A percentile compares a stretch with the other conserved stretches of the same genome.
Evolutionary conservation across 805 yeast species (phyloP).

Genomic region (Saturnispora diversa): DNA sequence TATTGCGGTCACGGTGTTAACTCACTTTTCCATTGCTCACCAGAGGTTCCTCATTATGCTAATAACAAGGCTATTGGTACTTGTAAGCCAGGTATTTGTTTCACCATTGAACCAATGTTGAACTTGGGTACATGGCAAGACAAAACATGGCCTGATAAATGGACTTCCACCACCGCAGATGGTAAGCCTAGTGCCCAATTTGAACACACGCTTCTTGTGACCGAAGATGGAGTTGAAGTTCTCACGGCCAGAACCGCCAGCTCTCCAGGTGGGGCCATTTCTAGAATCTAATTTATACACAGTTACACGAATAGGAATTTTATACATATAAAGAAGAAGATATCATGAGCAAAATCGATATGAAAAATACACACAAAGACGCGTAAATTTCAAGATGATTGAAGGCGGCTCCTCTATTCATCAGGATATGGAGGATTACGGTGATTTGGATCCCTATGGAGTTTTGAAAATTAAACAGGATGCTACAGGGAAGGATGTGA

Average conservation of each 20-base stretch:
- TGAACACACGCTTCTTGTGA: slow-evolving; percentile 86
- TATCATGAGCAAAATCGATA: no score
- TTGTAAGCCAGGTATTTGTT: slow-evolving; percentile 92
- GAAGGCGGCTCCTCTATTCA: not conserved
- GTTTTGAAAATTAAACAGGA: slow-evolving; percentile 35
- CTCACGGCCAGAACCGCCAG: slow-evolving; percentile 70
- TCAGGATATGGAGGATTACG: slow-evolving; percentile 2
- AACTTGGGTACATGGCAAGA: slow-evolving; percentile 78
- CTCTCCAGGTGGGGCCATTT: slow-evolving; percentile 84
- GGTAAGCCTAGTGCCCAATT: slow-evolving; percentile 91
- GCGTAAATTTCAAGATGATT: not conserved
- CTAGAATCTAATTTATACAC: slow-evolving; percentile 39
- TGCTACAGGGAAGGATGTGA: slow-evolving; percentile 47
- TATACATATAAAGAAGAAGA: no score
- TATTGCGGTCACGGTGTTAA: slow-evolving; percentile 95
- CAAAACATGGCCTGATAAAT: slow-evolving; percentile 90
- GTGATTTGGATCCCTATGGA: slow-evolving; percentile 43
- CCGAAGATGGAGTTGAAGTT: slow-evolving; percentile 89
- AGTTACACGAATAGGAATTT: no score
- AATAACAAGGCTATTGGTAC: slow-evolving; percentile 88
- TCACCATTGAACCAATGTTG: slow-evolving; percentile 97
- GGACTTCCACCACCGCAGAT: slow-evolving; percentile 91
- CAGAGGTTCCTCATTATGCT: slow-evolving; percentile 90
- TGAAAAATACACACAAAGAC: not conserved
- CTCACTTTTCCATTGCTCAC: slow-evolving; percentile 79